These are phyloP conservation scores for Penicillium atrosanguineum DNA, from an alignment of 495 filamentous ascomycete species.

Conservation along the genomic window DNA sequence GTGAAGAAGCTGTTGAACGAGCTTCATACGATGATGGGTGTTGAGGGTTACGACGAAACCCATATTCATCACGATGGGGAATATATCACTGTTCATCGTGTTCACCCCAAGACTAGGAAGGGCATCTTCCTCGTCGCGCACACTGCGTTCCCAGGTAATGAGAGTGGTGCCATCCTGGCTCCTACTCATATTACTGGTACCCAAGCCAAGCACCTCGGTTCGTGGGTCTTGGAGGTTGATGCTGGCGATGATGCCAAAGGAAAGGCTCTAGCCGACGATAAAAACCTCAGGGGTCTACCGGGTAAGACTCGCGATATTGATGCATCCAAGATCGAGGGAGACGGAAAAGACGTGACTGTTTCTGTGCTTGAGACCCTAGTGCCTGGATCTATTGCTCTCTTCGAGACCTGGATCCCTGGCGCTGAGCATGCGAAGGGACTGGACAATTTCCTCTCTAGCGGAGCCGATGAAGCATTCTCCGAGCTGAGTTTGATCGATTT, in stretches of 20 bases:
- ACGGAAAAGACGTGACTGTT: conserved; percentile 71
- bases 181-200: conserved; percentile 74
- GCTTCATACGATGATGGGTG: conserved; percentile 90
- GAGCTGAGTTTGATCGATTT: conserved; percentile 73
- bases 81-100: conserved; percentile 93
- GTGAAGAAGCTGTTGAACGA: conserved; percentile 89
- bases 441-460: conserved; percentile 78
- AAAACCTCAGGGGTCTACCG: conserved; percentile 73
- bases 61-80: conserved; percentile 95
- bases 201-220: conserved; percentile 74
- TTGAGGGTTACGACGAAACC: conserved; percentile 89
- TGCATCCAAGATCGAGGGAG: conserved; percentile 63
- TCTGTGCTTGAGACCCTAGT: conserved; percentile 78
- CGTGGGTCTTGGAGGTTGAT: conserved; percentile 86
- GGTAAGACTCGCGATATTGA: conserved; percentile 72
- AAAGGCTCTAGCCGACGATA: conserved; percentile 63
- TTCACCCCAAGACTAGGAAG: conserved; percentile 84
- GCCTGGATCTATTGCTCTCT: conserved; percentile 89
- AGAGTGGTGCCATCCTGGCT: conserved; percentile 69
- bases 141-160: conserved; percentile 87
- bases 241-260: conserved; percentile 60
- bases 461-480: conserved; percentile 75
- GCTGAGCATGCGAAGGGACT: conserved; percentile 77
- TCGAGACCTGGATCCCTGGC: conserved; percentile 90
- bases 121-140: conserved; percentile 95